These are phyloP conservation scores for Mycosphaerella arachidis DNA, from an alignment of 2,329 filamentous ascomycete species.

Conservation along the genomic window DNA sequence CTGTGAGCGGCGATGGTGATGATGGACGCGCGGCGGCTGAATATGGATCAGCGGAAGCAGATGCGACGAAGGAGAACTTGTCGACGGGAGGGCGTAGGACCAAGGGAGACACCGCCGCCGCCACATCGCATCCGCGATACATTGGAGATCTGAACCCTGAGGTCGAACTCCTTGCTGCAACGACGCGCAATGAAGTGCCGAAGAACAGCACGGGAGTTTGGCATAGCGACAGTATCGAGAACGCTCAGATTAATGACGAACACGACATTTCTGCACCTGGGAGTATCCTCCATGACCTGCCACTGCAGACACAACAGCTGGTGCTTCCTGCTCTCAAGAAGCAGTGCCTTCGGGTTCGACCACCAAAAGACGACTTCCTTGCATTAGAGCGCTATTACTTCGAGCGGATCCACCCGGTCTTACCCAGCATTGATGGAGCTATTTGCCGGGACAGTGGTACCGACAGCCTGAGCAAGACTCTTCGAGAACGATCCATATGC, in stretches of 20 bases:
- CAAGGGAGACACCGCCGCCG: background rate
- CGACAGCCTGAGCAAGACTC: background rate
- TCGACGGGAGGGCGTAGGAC: background rate
- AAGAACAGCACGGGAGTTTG: slow-evolving; percentile 11
- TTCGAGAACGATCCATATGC: slow-evolving; percentile 10
- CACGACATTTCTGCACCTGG: slow-evolving; percentile 1
- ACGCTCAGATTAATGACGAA: background rate
- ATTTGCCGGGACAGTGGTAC: background rate
- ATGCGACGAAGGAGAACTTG: no score
- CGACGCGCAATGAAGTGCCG: slow-evolving; percentile 1
- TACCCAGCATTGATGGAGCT: slow-evolving; percentile 4
- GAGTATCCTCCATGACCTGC: slow-evolving; percentile 5
- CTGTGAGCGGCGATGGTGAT: background rate
- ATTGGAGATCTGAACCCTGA: slow-evolving; percentile 15
- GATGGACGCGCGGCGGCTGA: no score
- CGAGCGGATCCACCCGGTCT: slow-evolving; percentile 6
- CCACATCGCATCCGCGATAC: slow-evolving; percentile 1
- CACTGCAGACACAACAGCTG: background rate
- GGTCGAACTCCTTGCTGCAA: slow-evolving; percentile 8
- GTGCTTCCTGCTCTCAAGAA: background rate
- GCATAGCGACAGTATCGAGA: slow-evolving; percentile 2
- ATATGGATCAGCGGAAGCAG: background rate
- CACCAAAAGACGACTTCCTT: slow-evolving; percentile 4
- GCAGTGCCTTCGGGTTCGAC: background rate
- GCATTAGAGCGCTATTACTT: slow-evolving; percentile 7